Percentiles rank a stretch among this genome's conserved stretches.
phyloP scores from a whole-genome alignment of 495 filamentous ascomycete genomes.

The Corynascus novoguineensis region DNA sequence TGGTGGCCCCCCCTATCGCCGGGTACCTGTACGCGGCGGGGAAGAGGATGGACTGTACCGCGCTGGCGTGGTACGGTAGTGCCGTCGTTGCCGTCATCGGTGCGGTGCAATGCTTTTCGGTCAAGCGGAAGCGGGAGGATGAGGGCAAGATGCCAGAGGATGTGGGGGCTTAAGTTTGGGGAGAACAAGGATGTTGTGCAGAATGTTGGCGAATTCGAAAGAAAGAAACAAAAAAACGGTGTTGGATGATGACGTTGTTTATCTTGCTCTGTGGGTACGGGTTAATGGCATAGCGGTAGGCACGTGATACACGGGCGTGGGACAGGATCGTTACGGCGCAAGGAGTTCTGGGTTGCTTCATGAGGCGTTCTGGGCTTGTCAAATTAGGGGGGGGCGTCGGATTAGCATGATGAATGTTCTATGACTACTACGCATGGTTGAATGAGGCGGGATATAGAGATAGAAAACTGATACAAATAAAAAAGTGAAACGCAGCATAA shows the following conservation, averaged over 20 bases:
- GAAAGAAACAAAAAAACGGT: neutral
- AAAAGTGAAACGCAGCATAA: too few species aligned
- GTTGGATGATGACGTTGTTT: neutral
- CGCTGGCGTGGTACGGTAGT: slow-evolving; percentile 74
- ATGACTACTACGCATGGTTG: neutral
- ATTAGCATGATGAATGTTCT: neutral
- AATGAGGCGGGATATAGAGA: too few species aligned
- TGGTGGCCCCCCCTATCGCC: slow-evolving; percentile 68
- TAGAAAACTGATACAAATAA: neutral
- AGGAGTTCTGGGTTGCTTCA: neutral
- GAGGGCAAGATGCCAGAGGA: slow-evolving; percentile 1
- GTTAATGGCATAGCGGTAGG: neutral
- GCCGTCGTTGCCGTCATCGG: slow-evolving; percentile 63
- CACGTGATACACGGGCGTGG: neutral
- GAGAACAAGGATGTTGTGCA: too few species aligned
- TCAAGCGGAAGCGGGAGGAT: slow-evolving; percentile 41
- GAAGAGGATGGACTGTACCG: slow-evolving; percentile 60
- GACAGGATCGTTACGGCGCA: neutral
- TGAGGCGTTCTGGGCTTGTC: neutral
- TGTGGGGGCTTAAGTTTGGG: neutral
- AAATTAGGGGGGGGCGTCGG: neutral
- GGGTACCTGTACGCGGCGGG: slow-evolving; percentile 70
- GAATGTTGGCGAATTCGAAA: neutral
- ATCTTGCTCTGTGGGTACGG: neutral
- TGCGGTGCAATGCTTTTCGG: slow-evolving; percentile 61